A percentile compares a stretch with the other conserved stretches of the same genome.
Evolutionary conservation across 257 asterid genomes (phyloP).

Genomic region (Solanum paucissectum): DNA sequence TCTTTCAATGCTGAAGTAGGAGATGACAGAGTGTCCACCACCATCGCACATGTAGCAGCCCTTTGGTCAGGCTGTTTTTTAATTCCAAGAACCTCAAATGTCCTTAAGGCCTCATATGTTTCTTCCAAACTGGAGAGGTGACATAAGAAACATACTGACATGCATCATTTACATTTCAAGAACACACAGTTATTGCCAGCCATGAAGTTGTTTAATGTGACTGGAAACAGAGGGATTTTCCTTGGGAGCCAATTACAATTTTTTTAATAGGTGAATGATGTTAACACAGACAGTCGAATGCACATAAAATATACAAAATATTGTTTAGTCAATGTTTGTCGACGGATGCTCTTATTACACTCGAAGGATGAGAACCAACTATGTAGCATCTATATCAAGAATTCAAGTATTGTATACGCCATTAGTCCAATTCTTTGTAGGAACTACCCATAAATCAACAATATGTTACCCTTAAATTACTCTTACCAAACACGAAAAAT

Average conservation of each 20-base stretch:
- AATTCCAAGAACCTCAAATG: constrained; percentile 78
- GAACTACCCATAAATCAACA: neutral
- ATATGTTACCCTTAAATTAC: neutral
- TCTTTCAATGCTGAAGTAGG: constrained; percentile 53
- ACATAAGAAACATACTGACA: neutral
- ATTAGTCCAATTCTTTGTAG: neutral
- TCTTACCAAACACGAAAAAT: neutral
- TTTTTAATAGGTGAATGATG: neutral
- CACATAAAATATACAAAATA: neutral
- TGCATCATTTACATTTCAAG: neutral
- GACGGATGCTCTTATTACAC: neutral
- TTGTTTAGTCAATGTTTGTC: neutral
- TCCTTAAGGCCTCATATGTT: constrained; percentile 68
- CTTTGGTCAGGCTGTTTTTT: constrained; percentile 36
- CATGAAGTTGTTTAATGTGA: neutral
- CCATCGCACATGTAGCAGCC: constrained; percentile 49
- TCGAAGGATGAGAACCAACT: neutral
- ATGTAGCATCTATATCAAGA: neutral
- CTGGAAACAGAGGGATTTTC: neutral
- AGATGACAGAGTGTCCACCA: constrained; percentile 42
- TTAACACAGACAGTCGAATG: neutral
- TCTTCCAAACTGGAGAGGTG: constrained; percentile 55
- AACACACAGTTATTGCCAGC: neutral
- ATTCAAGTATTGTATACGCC: neutral
- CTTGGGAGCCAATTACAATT: neutral